Conservation (phyloP, 2,329 filamentous ascomycete species). For the Proliferodiscus dingleyae region DNA sequence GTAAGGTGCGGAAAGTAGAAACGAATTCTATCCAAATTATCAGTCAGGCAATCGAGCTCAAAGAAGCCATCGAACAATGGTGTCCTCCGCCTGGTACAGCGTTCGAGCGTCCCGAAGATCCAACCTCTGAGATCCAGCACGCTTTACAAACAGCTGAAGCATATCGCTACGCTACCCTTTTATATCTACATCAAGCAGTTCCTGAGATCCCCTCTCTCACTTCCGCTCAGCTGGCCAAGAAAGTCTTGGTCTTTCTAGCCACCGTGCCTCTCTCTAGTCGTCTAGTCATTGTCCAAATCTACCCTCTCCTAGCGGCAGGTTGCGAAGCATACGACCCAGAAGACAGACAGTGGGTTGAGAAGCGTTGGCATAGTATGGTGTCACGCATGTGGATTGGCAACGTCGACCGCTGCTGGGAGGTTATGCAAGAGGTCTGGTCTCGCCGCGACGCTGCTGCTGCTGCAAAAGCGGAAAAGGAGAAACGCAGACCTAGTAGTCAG, state of each 20-base stretch:
- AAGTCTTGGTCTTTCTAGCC: conserved; percentile 55
- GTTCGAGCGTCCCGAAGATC: conserved; percentile 60
- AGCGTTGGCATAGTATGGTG: conserved; percentile 58
- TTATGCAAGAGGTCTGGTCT: conserved; percentile 62
- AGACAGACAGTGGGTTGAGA: conserved; percentile 58
- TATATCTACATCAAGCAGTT: conserved; percentile 64
- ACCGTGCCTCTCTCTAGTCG: conserved; percentile 58
- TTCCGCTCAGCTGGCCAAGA: conserved; percentile 54
- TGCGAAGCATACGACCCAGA: conserved; percentile 56
- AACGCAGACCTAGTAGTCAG: conserved; percentile 10
- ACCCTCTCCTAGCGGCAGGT: conserved; percentile 62
- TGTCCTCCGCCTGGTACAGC: conserved; percentile 43
- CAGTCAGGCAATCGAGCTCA: conserved; percentile 57
- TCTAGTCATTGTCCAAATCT: conserved; percentile 64
- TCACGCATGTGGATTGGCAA: conserved; percentile 61
- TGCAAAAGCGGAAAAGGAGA: conserved; percentile 17
- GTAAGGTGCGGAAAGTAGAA: conserved; percentile 48
- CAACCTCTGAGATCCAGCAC: conserved; percentile 56
- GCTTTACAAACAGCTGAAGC: conserved; percentile 63
- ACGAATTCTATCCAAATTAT: conserved; percentile 57
- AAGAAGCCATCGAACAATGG: conserved; percentile 57
- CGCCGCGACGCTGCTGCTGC: conserved; percentile 48
- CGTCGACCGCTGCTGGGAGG: conserved; percentile 59
- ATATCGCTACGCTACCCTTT: conserved; percentile 61
- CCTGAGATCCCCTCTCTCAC: conserved; percentile 60